Base-by-base conservation (phyloP, 2,329 filamentous ascomycete species). In the Sporothrix curviconia region DNA sequence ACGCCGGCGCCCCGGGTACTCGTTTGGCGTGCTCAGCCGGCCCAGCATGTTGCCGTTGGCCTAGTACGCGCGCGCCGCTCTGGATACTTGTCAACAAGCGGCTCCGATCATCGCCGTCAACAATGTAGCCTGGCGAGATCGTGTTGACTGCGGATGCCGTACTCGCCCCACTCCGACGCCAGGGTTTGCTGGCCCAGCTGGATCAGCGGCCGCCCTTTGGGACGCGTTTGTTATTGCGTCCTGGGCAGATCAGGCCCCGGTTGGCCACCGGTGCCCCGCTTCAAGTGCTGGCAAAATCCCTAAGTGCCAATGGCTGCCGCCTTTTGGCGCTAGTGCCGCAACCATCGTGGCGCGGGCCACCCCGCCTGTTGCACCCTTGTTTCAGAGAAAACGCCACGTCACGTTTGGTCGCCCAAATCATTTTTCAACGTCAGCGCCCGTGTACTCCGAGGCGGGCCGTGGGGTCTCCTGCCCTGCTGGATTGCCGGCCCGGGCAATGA, bases 381-480 rank as follows among this genome's bases (percentile, higher is more conserved):
- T n/a, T 95, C 80, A 92, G 83, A n/a, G 73, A 90, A 89, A 28
- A 81, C 84, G 12, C 91, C 92, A n/a, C n/a, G 85, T 94, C 64
- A 95, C 79, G 72, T 96, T n/a, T 95, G 67, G 92, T 86, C 66
- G 87, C 82, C 71, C 95, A 79, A 77, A 95, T 89, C 71, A 84
- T n/a, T n/a, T 81, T 69, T 91, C 84, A 68, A 84, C 83, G 68
- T 90, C 87, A 67, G 86, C 78, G 22, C 87, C 83, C 24, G 82
- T 80, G 68, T 95, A 95, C 50, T 95, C 90, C 56, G 96, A 76
- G 1, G 92, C 90, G 0, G 89, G 74, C 0, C n/a, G n/a, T n/a
- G n/a, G n/a, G n/a, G n/a, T n/a, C n/a, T n/a, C n/a, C 84, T 90
- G 73, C 95, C 90, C 71, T 95, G 87, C 72, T 95, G 89, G 65